Evolutionary conservation across 176 grass and related monocot species (phyloP).

Genomic region (Carex pumila): DNA sequence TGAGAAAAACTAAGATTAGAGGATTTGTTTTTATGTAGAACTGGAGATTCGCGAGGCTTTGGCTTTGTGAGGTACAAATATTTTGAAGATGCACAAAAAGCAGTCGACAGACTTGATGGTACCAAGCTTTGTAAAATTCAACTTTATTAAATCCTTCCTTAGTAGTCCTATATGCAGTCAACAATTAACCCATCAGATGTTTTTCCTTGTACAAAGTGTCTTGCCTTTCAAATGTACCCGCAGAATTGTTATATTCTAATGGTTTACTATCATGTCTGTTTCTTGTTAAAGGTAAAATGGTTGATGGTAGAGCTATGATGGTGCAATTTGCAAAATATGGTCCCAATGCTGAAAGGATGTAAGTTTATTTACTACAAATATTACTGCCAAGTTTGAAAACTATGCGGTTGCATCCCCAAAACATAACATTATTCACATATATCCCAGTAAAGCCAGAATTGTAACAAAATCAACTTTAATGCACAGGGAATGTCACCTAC

Average conservation of each 20-base stretch:
- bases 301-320: conserved; percentile 94
- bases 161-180: not conserved
- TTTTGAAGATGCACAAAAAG: conserved; percentile 89
- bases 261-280: not conserved
- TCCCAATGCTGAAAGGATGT: conserved; percentile 90
- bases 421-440: not conserved
- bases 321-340: conserved; percentile 99
- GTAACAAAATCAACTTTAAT: not conserved
- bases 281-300: conserved; percentile 52
- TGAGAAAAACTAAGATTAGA: not conserved
- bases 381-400: not conserved
- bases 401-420: not conserved
- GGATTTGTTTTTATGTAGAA: conserved; percentile 26
- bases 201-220: not conserved
- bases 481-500: not conserved
- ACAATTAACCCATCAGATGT: not conserved
- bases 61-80: conserved; percentile 98
- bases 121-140: not conserved
- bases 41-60: conserved; percentile 76
- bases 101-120: conserved; percentile 86
- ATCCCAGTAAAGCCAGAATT: not conserved
- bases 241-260: not conserved
- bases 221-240: not conserved
- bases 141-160: not conserved
- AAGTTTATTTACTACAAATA: conserved; percentile 23